phyloP scores from a whole-genome alignment of 208 protist genomes.

The Acanthamoeba triangularis region DNA sequence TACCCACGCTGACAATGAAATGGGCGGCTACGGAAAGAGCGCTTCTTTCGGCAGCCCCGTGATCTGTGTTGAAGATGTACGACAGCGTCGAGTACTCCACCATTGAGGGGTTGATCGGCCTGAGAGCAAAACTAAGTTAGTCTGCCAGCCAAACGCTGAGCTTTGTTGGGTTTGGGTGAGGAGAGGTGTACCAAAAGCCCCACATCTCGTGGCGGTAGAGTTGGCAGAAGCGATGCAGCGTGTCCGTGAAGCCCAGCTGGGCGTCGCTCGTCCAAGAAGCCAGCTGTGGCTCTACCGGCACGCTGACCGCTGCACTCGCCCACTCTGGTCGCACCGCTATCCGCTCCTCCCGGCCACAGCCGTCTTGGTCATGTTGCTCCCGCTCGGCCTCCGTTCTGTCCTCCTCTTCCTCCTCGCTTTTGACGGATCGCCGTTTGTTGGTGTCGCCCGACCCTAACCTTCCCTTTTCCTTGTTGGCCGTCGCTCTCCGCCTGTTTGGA shows the following conservation, averaged over 20 bases:
- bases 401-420: not conserved
- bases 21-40: constrained; percentile 40
- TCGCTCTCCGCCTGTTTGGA: not conserved
- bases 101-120: constrained; percentile 8
- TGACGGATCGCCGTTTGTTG: not conserved
- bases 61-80: constrained; percentile 6
- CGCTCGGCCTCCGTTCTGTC: not conserved
- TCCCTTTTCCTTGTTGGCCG: not conserved
- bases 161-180: not conserved
- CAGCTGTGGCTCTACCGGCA: not conserved
- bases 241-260: not conserved
- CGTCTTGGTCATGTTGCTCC: too few species aligned
- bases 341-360: not conserved
- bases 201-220: constrained; percentile 32
- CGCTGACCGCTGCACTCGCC: not conserved
- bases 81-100: not conserved
- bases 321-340: not conserved
- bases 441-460: not conserved
- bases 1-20: constrained; percentile 16
- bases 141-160: not conserved
- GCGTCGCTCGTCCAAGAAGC: not conserved
- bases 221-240: not conserved
- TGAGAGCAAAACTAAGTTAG: not conserved
- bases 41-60: constrained; percentile 9
- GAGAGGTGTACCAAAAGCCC: not conserved